These are phyloP conservation scores for Cylindricascospora bacillispora DNA, from an alignment of 1,139 yeast genomes.

Conservation along the genomic window DNA sequence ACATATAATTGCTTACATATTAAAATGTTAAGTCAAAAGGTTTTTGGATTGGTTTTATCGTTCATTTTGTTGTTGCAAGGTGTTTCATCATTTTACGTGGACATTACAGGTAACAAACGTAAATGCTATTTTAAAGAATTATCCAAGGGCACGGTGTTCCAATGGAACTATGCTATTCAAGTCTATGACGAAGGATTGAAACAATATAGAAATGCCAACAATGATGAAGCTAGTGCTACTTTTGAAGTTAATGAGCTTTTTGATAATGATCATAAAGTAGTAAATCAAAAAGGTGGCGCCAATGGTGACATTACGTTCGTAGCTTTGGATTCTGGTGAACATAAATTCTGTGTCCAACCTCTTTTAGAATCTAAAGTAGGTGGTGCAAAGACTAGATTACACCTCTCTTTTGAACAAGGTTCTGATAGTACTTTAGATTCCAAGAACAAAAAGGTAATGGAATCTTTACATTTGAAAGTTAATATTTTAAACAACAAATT, in stretches of 20 bases:
- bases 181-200: constrained; percentile 36
- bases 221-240: constrained; percentile 34
- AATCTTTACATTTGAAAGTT: constrained; percentile 40
- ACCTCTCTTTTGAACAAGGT: constrained; percentile 38
- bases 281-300: constrained; percentile 47
- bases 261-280: constrained; percentile 56
- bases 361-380: constrained; percentile 48
- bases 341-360: constrained; percentile 57
- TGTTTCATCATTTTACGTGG: neutral
- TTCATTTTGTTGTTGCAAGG: too few relatives aligned
- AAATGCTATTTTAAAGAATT: constrained; percentile 59
- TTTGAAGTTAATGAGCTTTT: constrained; percentile 50
- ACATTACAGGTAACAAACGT: constrained; percentile 35
- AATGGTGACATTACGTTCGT: constrained; percentile 56
- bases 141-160: constrained; percentile 43
- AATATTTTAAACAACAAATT: constrained; percentile 42
- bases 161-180: constrained; percentile 49
- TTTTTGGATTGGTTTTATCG: too few relatives aligned
- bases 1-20: too few relatives aligned
- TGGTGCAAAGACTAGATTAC: constrained; percentile 35
- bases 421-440: constrained; percentile 40
- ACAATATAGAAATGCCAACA: constrained; percentile 29
- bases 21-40: too few relatives aligned
- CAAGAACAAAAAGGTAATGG: constrained; percentile 36
- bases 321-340: constrained; percentile 62